Base-by-base conservation (phyloP, 2,329 filamentous ascomycete species). In the Aspergillus ustus region DNA sequence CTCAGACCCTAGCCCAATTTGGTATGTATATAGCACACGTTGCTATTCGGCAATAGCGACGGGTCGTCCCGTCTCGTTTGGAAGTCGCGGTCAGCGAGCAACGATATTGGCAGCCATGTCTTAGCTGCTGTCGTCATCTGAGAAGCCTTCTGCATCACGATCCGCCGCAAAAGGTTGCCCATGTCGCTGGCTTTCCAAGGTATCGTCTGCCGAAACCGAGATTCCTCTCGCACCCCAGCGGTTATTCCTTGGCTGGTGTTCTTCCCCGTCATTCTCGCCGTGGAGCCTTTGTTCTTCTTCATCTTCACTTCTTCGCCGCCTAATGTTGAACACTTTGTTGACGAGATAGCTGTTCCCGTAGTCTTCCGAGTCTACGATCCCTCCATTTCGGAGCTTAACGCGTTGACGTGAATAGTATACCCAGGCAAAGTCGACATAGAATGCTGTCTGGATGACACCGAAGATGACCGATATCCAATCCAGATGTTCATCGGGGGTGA, bases 361-460 rank as follows among this genome's bases (percentile, higher is more conserved):
- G 74, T 98, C 94, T 67, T 97, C 93, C 4, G 90, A 89, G 73
- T 98, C 94, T 15, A 98, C 92, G 19, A 97, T 84, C 7, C 92
- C 92, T 49, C 94, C 94, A 67, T 87, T 89, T 64, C 94, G 87
- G 17, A 98, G 88, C 88, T 97, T 97, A 72, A 98, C 93, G 60
- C 93, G 87, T 81, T 97, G 94, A 66, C 94, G 87, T 11, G 90
- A 91, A 81, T 91, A 97, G 82, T 98, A 98, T 1, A 98, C 93
- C 93, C 93, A 97, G 40, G 92, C 93, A 74, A 98, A 98, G 78
- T 98, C 94, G 69, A 93, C 75, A 77, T 97, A 97, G 48, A 97
- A 86, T 1, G 90, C 88, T 0, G 93, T 97, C 80, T 98, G 94
- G 28, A 98, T 82, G 62, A 96, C 81, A 59, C 94, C 94, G 71